Conservation (phyloP, 257 asterid species). For the Nicotiana noctiflora region DNA sequence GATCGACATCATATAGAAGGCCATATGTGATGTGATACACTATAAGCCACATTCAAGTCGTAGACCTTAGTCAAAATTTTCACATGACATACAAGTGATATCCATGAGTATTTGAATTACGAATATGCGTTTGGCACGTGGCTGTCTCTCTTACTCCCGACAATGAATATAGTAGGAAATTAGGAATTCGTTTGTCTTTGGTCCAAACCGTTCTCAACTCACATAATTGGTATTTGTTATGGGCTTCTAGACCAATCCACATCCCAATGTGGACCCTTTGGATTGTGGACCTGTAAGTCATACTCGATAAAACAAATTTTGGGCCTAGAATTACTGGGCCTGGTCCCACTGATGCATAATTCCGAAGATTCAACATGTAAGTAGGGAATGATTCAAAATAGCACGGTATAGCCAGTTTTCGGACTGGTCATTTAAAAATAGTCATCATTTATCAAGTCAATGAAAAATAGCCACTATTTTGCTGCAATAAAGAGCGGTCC, state of each 20-base stretch:
- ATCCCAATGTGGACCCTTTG: conserved; percentile 5
- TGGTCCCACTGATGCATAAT: not conserved
- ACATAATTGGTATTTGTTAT: not conserved
- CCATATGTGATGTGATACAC: not conserved
- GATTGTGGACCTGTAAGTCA: not conserved
- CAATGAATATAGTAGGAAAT: not conserved
- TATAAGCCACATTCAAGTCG: not conserved
- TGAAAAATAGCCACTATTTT: too few relatives aligned
- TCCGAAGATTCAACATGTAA: not conserved
- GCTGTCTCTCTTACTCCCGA: not conserved
- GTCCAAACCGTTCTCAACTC: not conserved
- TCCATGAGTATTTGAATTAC: not conserved
- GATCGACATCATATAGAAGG: too few relatives aligned
- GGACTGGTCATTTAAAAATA: too few relatives aligned
- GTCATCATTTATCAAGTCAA: too few relatives aligned
- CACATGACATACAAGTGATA: not conserved
- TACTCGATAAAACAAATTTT: not conserved
- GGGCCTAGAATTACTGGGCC: not conserved
- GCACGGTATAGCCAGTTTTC: too few relatives aligned
- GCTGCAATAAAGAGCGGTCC: too few relatives aligned
- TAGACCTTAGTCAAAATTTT: not conserved
- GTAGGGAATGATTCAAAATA: too few relatives aligned
- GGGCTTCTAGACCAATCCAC: not conserved
- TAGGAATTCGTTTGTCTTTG: not conserved
- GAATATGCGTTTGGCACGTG: not conserved